A percentile compares a stretch with the other conserved stretches of the same genome.
phyloP scores from a whole-genome alignment of 441 rosid genomes.

The Euphorbia schlechtendalii region DNA sequence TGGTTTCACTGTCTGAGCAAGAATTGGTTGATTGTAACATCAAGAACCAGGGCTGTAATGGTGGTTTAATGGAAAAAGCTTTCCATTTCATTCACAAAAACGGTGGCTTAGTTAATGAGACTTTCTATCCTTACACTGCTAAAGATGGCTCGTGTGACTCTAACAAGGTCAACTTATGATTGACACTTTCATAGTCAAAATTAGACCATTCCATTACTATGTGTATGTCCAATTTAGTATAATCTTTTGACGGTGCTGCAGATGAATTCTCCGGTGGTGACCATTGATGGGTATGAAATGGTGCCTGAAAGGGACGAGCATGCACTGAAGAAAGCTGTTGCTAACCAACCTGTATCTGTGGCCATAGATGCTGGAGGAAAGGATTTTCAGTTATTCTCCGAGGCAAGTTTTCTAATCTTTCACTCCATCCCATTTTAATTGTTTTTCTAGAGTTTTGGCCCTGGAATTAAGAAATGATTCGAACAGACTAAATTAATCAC shows the following conservation, averaged over 20 bases:
- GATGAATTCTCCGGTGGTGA: conserved; percentile 41
- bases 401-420: conserved; percentile 34
- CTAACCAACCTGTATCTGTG: conserved; percentile 66
- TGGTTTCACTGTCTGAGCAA: conserved; percentile 62
- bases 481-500: too few species aligned
- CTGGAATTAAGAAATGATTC: too few species aligned
- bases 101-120: conserved; percentile 58
- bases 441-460: too few species aligned
- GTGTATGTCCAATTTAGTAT: too few species aligned
- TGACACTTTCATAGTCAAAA: too few species aligned
- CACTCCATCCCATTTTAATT: too few species aligned
- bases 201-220: too few species aligned
- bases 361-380: conserved; percentile 65
- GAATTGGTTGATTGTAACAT: conserved; percentile 59
- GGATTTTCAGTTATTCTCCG: conserved; percentile 71
- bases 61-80: conserved; percentile 76
- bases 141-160: conserved; percentile 40
- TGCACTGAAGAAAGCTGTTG: conserved; percentile 56
- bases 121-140: conserved; percentile 53
- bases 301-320: conserved; percentile 58
- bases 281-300: conserved; percentile 62
- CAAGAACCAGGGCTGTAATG: conserved; percentile 59
- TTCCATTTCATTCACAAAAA: conserved; percentile 50
- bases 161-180: conserved; percentile 22
- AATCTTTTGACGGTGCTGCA: conserved; percentile 13